A percentile compares a stretch with the other conserved stretches of the same genome.
Evolutionary conservation across 2,329 filamentous ascomycete species (phyloP).

Genomic region (Fusarium multiceps): DNA sequence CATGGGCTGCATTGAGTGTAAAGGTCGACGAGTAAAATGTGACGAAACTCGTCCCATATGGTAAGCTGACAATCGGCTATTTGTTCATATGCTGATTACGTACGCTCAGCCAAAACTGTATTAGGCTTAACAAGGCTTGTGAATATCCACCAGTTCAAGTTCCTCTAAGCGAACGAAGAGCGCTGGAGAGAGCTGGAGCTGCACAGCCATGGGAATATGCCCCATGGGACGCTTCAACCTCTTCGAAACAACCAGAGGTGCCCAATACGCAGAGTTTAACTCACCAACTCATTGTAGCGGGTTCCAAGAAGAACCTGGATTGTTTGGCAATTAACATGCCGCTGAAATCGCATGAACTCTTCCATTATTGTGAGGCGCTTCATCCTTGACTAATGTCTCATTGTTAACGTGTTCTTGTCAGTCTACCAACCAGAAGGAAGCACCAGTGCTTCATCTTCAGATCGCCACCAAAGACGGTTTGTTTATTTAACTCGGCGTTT

Average conservation of each 20-base stretch:
- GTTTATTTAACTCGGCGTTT: background rate
- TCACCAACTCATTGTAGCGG: constrained; percentile 5
- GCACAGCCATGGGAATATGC: constrained; percentile 10
- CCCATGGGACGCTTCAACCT: constrained; percentile 4
- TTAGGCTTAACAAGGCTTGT: background rate
- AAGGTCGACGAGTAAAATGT: constrained; percentile 8
- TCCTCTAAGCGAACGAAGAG: constrained; percentile 9
- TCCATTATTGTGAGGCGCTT: constrained; percentile 9
- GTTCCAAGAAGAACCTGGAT: background rate
- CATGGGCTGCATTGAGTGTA: constrained; percentile 12
- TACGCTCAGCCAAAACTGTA: constrained; percentile 3
- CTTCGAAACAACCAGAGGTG: background rate
- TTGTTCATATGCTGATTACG: background rate
- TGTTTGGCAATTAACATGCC: constrained; percentile 11
- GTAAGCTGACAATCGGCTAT: background rate
- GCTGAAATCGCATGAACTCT: constrained; percentile 19
- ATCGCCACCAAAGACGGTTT: background rate
- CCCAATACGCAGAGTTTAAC: background rate
- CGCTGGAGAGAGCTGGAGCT: constrained; percentile 1
- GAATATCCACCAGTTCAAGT: constrained; percentile 2
- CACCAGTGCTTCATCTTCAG: background rate
- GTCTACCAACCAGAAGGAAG: background rate
- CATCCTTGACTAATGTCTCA: rapidly evolving
- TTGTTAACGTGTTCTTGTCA: background rate
- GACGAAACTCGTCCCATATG: constrained; percentile 18